Percentiles rank a stretch among this genome's conserved stretches.
Conservation (phyloP, 2,329 filamentous ascomycete genomes). For the Cladosporium cucumerinum region DNA sequence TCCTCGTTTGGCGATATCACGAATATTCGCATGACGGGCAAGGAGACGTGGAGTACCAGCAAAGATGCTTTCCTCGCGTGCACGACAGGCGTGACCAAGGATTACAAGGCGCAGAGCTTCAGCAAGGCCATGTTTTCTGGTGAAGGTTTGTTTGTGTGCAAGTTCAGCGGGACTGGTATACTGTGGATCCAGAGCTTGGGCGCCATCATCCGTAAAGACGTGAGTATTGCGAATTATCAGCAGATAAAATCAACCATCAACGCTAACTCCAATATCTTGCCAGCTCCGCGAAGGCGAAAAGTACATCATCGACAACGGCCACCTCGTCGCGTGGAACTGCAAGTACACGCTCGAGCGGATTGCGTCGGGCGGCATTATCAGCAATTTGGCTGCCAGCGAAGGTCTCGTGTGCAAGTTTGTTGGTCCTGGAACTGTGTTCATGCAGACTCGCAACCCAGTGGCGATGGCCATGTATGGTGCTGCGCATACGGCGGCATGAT, state of each 20-base stretch:
- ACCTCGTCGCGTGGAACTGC: conserved; percentile 94
- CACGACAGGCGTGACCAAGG: conserved; percentile 82
- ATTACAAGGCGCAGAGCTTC: conserved; percentile 77
- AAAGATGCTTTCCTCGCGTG: conserved; percentile 81
- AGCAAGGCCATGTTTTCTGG: conserved; percentile 91
- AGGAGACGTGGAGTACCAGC: conserved; percentile 77
- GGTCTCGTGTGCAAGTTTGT: conserved; percentile 93
- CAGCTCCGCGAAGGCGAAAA: conserved; percentile 65
- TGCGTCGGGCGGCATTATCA: conserved; percentile 88
- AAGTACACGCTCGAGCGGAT: conserved; percentile 90
- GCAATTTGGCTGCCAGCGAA: conserved; percentile 75
- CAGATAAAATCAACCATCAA: too few species aligned
- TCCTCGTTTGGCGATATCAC: conserved; percentile 80
- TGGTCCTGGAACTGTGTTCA: conserved; percentile 81
- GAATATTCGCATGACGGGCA: conserved; percentile 68
- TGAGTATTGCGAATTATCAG: conserved; percentile 47
- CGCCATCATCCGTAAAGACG: conserved; percentile 91
- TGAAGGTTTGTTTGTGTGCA: conserved; percentile 88
- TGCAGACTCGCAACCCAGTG: conserved; percentile 85
- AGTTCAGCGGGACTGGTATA: conserved; percentile 74
- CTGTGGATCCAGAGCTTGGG: conserved; percentile 92
- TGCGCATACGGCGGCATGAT: conserved; percentile 4
- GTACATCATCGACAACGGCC: conserved; percentile 71
- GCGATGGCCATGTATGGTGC: conserved; percentile 9
- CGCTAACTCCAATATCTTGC: not conserved